These are phyloP conservation scores for Diphasiastrum complanatum DNA, from an alignment of 83 land plant species.

Conservation along the genomic window DNA sequence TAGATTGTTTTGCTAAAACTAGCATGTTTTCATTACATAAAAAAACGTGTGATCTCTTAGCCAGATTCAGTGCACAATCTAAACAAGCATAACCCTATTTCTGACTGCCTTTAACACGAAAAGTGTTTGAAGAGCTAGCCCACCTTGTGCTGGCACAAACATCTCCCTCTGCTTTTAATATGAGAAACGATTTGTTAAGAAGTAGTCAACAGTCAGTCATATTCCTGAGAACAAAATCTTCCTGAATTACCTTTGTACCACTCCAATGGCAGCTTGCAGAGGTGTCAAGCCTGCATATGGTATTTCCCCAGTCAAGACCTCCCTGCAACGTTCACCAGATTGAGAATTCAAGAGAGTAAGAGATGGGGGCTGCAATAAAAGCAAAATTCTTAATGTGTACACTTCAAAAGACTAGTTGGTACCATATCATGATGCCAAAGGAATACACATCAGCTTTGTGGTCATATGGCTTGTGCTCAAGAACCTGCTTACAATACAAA, in stretches of 20 bases:
- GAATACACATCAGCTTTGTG: constrained; percentile 36
- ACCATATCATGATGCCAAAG: constrained; percentile 33
- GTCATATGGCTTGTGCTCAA: constrained; percentile 33
- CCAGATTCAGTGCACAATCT: too few relatives aligned
- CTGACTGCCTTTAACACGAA: too few relatives aligned
- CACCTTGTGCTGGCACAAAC: too few relatives aligned
- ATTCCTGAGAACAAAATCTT: neutral
- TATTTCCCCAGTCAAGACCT: constrained; percentile 27
- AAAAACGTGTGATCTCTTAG: too few relatives aligned
- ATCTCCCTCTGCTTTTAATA: neutral
- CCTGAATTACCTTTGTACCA: constrained; percentile 22
- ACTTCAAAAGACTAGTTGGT: neutral
- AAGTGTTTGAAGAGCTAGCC: too few relatives aligned
- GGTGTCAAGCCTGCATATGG: constrained; percentile 28
- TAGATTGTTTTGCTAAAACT: neutral
- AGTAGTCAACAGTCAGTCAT: neutral
- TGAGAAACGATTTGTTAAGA: neutral
- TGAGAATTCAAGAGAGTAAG: neutral
- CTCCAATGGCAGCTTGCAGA: constrained; percentile 34
- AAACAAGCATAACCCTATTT: too few relatives aligned
- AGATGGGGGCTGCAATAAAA: neutral
- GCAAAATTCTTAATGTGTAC: neutral
- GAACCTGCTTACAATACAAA: constrained; percentile 13
- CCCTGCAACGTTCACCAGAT: constrained; percentile 10
- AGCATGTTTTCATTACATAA: neutral